Evolutionary conservation across 2,329 filamentous ascomycete genomes (phyloP).

Genomic region (Cercospora sojina): DNA sequence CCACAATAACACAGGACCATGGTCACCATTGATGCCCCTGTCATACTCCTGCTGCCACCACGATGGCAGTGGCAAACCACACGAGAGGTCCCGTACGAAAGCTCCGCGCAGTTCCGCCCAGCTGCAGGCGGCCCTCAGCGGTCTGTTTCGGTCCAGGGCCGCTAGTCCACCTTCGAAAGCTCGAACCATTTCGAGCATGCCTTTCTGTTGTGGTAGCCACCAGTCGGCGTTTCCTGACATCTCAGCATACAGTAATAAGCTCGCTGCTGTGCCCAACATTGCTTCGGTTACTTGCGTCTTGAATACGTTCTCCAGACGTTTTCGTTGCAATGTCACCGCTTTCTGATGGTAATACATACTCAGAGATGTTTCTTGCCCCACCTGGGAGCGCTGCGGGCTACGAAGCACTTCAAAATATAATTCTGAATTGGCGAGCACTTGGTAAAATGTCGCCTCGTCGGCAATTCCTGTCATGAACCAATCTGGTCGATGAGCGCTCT

Average conservation of each 20-base stretch:
- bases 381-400: background rate
- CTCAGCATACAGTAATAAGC: conserved; percentile 12
- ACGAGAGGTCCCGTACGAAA: background rate
- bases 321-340: conserved; percentile 4
- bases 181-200: conserved; percentile 8
- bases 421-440: conserved; percentile 17
- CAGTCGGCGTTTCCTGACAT: background rate
- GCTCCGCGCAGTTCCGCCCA: background rate
- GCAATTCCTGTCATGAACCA: conserved; percentile 3
- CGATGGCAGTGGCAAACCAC: background rate
- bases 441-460: conserved; percentile 12
- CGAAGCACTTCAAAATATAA: conserved; percentile 9
- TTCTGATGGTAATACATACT: conserved; percentile 12
- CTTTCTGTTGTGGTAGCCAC: conserved; percentile 14
- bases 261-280: conserved; percentile 7
- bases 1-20: background rate
- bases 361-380: background rate
- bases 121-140: background rate
- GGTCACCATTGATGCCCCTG: background rate
- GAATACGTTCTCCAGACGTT: background rate
- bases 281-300: background rate
- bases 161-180: background rate
- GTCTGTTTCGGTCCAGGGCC: background rate
- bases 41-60: background rate
- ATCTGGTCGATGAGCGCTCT: conserved; percentile 7